A percentile compares a stretch with the other conserved stretches of the same genome.
phyloP scores from a whole-genome alignment of 78 protist species.

The Capsaspora owczarzaki region DNA sequence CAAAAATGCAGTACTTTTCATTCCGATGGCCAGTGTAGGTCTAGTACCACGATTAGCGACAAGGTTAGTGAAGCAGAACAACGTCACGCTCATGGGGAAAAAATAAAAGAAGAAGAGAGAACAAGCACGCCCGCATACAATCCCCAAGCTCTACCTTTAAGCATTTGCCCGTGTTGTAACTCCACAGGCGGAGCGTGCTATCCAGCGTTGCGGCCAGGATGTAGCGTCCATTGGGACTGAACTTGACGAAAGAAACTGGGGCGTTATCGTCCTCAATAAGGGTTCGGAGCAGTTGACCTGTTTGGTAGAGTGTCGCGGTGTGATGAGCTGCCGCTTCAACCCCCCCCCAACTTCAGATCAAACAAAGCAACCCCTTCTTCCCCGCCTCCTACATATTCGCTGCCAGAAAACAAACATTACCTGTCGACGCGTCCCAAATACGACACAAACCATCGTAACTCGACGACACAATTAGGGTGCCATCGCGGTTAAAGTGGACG shows the following conservation, averaged over 20 bases:
- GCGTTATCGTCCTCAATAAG: conserved; percentile 63
- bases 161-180: conserved; percentile 51
- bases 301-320: too few relatives aligned
- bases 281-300: conserved; percentile 78
- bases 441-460: conserved; percentile 79
- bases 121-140: too few relatives aligned
- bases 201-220: conserved; percentile 60
- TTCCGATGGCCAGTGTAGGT: conserved; percentile 77
- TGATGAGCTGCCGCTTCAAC: too few relatives aligned
- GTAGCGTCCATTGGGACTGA: conserved; percentile 82
- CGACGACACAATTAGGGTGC: conserved; percentile 72
- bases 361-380: too few relatives aligned
- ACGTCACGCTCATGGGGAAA: too few relatives aligned
- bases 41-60: too few relatives aligned
- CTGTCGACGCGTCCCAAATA: conserved; percentile 77
- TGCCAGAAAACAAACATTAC: too few relatives aligned
- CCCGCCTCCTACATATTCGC: too few relatives aligned
- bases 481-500: conserved; percentile 83
- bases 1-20: conserved; percentile 56
- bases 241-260: conserved; percentile 69
- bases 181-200: conserved; percentile 61
- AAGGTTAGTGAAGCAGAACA: too few relatives aligned
- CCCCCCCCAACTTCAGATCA: too few relatives aligned
- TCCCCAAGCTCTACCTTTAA: too few relatives aligned
- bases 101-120: too few relatives aligned